Evolutionary conservation across 2,329 filamentous ascomycete species (phyloP).

Genomic region (Fusarium sublunatum): DNA sequence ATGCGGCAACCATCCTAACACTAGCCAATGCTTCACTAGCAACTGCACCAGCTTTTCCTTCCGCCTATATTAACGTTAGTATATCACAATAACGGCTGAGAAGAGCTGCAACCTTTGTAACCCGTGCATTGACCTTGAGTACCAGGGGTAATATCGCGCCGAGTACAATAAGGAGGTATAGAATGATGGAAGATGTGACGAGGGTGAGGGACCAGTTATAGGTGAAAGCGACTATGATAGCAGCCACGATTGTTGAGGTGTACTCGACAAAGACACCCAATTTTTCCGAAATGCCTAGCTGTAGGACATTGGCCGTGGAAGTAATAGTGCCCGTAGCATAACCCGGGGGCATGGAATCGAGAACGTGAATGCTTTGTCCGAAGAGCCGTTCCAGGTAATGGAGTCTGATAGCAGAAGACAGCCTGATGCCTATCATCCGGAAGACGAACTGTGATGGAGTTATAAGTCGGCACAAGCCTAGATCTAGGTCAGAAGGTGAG

Average conservation of each 20-base stretch:
- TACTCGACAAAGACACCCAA: constrained; percentile 69
- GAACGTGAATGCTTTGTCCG: constrained; percentile 72
- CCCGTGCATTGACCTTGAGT: constrained; percentile 60
- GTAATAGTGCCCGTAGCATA: constrained; percentile 73
- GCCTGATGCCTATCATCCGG: constrained; percentile 70
- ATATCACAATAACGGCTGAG: no score
- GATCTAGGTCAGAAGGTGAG: no score
- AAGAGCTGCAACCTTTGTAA: constrained; percentile 52
- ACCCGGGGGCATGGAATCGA: constrained; percentile 73
- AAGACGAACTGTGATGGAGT: constrained; percentile 59
- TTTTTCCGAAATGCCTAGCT: constrained; percentile 73
- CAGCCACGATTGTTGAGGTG: constrained; percentile 61
- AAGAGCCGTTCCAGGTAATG: constrained; percentile 74
- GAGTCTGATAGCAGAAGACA: constrained; percentile 70
- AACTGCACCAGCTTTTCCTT: constrained; percentile 67
- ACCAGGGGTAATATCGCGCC: constrained; percentile 65
- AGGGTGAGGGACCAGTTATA: constrained; percentile 70
- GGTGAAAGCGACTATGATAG: constrained; percentile 66
- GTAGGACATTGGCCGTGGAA: constrained; percentile 71
- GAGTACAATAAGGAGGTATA: constrained; percentile 66
- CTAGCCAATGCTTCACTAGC: constrained; percentile 70
- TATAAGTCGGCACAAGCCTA: background rate
- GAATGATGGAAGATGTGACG: constrained; percentile 65
- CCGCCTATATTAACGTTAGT: constrained; percentile 51
- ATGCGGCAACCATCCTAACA: constrained; percentile 72